Evolutionary conservation across 768 basidiomycete species (phyloP).

Genomic region (Lentinus tigrinus): DNA sequence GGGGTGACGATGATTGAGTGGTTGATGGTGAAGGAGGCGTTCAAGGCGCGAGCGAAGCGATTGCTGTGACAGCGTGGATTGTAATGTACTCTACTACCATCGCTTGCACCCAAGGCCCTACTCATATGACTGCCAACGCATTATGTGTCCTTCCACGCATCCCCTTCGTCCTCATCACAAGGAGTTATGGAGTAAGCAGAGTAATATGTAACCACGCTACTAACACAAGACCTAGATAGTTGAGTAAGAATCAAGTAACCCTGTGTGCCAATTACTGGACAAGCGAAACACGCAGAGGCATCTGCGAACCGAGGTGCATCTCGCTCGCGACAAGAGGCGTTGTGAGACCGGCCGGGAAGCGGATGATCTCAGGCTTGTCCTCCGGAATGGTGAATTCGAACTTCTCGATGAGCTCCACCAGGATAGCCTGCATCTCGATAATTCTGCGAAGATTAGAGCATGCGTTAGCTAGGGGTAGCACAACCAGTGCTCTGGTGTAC

Average conservation of each 20-base stretch:
- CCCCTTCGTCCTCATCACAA: no score
- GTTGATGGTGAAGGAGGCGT: constrained; percentile 18
- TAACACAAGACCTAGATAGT: no score
- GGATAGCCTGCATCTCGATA: constrained; percentile 35
- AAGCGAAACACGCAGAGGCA: constrained; percentile 34
- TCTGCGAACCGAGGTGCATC: constrained; percentile 27
- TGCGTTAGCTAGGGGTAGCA: constrained; percentile 23
- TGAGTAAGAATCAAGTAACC: no score
- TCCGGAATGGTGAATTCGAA: constrained; percentile 34
- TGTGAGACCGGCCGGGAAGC: constrained; percentile 33
- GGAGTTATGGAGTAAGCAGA: no score
- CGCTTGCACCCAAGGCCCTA: no score
- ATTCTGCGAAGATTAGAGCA: constrained; percentile 21
- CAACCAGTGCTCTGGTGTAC: background rate
- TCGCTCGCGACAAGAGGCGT: constrained; percentile 33
- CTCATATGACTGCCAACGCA: no score
- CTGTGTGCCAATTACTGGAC: background rate
- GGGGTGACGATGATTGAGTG: constrained; percentile 15
- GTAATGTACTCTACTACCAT: background rate
- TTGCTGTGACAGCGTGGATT: background rate
- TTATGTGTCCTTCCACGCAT: no score
- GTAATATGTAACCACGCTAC: no score
- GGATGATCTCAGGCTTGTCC: constrained; percentile 30
- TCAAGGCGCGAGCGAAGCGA: constrained; percentile 1
- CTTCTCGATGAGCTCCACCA: constrained; percentile 34